These are phyloP conservation scores for Guyanaporus albipodus DNA, from an alignment of 768 basidiomycete genomes.

Conservation along the genomic window DNA sequence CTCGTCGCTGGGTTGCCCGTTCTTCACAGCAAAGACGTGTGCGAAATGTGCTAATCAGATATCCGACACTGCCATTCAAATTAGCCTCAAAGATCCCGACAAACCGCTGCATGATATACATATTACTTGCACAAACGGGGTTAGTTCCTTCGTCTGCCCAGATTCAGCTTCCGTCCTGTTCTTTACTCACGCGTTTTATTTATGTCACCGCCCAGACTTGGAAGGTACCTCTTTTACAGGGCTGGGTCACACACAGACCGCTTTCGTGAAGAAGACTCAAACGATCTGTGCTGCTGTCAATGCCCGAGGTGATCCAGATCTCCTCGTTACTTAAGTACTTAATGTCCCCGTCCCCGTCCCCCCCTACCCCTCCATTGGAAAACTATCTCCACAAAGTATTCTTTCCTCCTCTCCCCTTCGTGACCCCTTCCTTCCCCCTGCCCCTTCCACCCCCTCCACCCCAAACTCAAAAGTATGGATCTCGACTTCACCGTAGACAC, in stretches of 20 bases:
- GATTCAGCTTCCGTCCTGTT: conserved; percentile 25
- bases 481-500: conserved; percentile 70
- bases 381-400: conserved; percentile 41
- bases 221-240: conserved; percentile 31
- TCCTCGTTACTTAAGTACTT: conserved; percentile 46
- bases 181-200: conserved; percentile 34
- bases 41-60: conserved; percentile 30
- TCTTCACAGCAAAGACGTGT: conserved; percentile 25
- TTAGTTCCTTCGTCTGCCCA: conserved; percentile 16
- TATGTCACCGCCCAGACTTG: conserved; percentile 36
- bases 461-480: conserved; percentile 77
- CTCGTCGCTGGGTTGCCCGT: conserved; percentile 27
- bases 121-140: conserved; percentile 18
- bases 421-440: conserved; percentile 49
- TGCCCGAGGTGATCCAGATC: conserved; percentile 47
- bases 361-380: too few species aligned
- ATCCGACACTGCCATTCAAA: conserved; percentile 36
- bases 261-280: conserved; percentile 32
- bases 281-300: conserved; percentile 31
- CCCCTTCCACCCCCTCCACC: conserved; percentile 51
- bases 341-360: conserved; percentile 55
- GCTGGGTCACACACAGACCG: conserved; percentile 33
- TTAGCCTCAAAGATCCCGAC: conserved; percentile 33
- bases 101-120: conserved; percentile 6
- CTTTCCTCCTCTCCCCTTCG: conserved; percentile 30